Conservation (phyloP, 164 flowering plant genomes). For the Umbellularia californica region DNA sequence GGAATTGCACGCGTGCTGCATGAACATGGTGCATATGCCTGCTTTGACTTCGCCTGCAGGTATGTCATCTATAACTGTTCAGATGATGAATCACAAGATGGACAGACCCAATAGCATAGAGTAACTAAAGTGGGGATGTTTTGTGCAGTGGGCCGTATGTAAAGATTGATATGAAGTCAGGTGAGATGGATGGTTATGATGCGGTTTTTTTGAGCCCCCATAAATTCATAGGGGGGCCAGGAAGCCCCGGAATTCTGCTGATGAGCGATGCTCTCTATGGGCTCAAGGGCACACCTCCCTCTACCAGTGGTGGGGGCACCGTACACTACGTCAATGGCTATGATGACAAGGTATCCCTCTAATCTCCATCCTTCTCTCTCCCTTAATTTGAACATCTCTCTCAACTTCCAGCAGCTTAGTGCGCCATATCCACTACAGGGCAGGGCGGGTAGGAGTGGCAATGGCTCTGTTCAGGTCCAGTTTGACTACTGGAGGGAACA, state of each 20-base stretch:
- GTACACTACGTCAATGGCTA: slow-evolving; percentile 16
- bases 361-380: no score
- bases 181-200: slow-evolving; percentile 17
- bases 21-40: slow-evolving; percentile 16
- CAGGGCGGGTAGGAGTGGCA: no score
- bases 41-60: slow-evolving; percentile 23
- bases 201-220: background rate
- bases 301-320: slow-evolving; percentile 22
- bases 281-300: slow-evolving; percentile 17
- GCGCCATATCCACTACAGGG: no score
- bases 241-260: slow-evolving; percentile 17
- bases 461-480: no score
- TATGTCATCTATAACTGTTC: background rate
- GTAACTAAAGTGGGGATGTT: background rate
- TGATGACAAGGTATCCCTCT: slow-evolving; percentile 9
- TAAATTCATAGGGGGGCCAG: slow-evolving; percentile 16
- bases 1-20: slow-evolving; percentile 15
- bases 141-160: slow-evolving; percentile 17
- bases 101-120: background rate
- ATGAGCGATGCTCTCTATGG: slow-evolving; percentile 15
- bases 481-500: no score
- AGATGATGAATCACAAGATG: background rate
- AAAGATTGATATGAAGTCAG: slow-evolving; percentile 17
- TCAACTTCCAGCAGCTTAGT: no score
- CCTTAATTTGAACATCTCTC: no score